Percentiles rank a stretch among this genome's conserved stretches.
Evolutionary conservation across 257 asterid species (phyloP).

Genomic region (Nicotiana undulata): DNA sequence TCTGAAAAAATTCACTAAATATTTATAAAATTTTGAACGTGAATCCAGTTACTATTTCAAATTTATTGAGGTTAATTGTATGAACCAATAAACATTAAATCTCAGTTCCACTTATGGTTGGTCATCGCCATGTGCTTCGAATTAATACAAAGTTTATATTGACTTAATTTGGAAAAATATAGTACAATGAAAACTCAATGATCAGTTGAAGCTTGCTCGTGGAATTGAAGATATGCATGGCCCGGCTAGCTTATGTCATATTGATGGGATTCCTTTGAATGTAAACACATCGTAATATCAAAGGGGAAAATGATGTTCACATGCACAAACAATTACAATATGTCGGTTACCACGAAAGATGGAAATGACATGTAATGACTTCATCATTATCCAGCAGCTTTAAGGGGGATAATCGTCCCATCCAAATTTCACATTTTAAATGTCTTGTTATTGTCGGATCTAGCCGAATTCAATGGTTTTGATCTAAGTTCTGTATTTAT

Average conservation of each 20-base stretch:
- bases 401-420: neutral
- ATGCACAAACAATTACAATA: neutral
- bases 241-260: conserved; percentile 41
- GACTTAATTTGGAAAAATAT: neutral
- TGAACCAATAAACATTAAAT: no score
- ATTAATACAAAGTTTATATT: neutral
- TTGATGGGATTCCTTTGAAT: conserved; percentile 68
- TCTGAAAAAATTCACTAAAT: no score
- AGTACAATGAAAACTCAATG: neutral
- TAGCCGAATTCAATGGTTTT: no score
- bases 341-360: neutral
- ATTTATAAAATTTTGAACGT: no score
- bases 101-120: no score
- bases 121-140: neutral
- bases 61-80: no score
- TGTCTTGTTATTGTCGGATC: no score
- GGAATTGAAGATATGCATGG: conserved; percentile 72
- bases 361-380: neutral
- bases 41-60: neutral
- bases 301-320: neutral
- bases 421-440: neutral
- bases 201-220: conserved; percentile 56
- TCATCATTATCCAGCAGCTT: neutral
- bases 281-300: conserved; percentile 52
- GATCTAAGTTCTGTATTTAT: no score